Base-by-base conservation (phyloP, 2,329 filamentous ascomycete species). In the Sarocladiaceae sp. region DNA sequence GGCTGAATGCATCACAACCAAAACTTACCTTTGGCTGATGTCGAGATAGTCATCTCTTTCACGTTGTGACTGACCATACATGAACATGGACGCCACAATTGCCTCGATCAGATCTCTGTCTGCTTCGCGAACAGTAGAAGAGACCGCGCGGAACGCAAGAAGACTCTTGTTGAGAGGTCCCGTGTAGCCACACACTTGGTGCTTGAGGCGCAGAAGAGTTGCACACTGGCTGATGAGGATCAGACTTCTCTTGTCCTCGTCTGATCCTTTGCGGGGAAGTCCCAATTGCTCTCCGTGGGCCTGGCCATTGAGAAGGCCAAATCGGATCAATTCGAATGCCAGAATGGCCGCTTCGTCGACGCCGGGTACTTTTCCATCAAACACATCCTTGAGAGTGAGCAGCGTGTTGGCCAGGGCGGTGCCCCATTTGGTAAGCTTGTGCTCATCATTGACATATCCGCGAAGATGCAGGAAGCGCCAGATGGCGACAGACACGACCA, bases 401-500 rank as follows among this genome's bases (percentile, higher is more conserved):
- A 95, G 67, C 3, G 85, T 82, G 23, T 78, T 77, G 23, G 82
- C 80, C 31, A 97, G 71, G 16, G 87, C 87, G 54, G 82, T 80
- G 13, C 91, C 93, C 88, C 89, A 95, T 7, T 71, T 66, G 7
- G 90, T 95, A 48, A 96, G 73, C 48, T 82, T 78, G 63, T 97
- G 91, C 39, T 78, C 72, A 42, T 82, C 74, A 53, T 93, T 80
- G 37, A 95, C 74, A 56, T 96, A 98, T 19, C 84, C 89, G 47
- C 90, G 81, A 40, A 97, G 73, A 58, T 95, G 88, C 18, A 98
- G 73, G 64, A 96, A 93, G 45, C 89, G 80, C 85, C 88, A 96
- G 47, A 91, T 75, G 6, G 83, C 79, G 55, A 95, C 87, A 15
- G 78, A 78, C 6, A 73, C 65, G 45, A 88, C 68, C 45, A 91